Evolutionary conservation across 768 basidiomycete species (phyloP).

Genomic region (Mycena leptocephala): DNA sequence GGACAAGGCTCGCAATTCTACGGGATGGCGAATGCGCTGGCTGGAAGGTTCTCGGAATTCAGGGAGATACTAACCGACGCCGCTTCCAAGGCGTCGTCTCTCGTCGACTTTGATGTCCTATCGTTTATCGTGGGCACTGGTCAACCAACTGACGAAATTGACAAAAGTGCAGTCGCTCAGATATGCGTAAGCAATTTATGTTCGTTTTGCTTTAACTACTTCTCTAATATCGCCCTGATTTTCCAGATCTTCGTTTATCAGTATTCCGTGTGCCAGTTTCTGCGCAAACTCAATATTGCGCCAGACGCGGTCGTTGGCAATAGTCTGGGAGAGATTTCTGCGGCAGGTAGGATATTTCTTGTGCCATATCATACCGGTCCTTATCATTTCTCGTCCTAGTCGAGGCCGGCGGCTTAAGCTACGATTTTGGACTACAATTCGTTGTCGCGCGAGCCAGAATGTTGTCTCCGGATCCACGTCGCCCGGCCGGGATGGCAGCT

Average conservation of each 20-base stretch:
- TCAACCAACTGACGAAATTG: constrained; percentile 41
- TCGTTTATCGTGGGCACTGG: constrained; percentile 42
- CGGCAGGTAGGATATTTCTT: constrained; percentile 45
- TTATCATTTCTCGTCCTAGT: constrained; percentile 35
- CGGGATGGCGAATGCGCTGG: constrained; percentile 54
- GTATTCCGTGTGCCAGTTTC: constrained; percentile 50
- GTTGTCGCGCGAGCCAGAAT: constrained; percentile 48
- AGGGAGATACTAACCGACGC: constrained; percentile 43
- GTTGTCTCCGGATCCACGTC: constrained; percentile 44
- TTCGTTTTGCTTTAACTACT: neutral
- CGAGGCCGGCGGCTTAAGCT: constrained; percentile 46
- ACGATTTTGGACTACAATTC: constrained; percentile 48
- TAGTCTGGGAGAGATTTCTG: constrained; percentile 56
- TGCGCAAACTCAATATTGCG: constrained; percentile 43
- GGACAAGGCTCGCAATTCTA: constrained; percentile 57
- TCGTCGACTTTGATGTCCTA: constrained; percentile 48
- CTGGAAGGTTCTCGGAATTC: constrained; percentile 48
- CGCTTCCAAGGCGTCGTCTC: constrained; percentile 43
- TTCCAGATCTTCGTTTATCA: constrained; percentile 53
- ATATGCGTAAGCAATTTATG: constrained; percentile 41
- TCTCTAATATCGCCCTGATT: neutral
- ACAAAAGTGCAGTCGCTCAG: constrained; percentile 51
- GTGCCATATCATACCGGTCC: neutral
- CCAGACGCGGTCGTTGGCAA: constrained; percentile 53
- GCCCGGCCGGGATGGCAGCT: constrained; percentile 53